phyloP scores from a whole-genome alignment of 768 basidiomycete species.

The Hemileccinum rubropunctum region DNA sequence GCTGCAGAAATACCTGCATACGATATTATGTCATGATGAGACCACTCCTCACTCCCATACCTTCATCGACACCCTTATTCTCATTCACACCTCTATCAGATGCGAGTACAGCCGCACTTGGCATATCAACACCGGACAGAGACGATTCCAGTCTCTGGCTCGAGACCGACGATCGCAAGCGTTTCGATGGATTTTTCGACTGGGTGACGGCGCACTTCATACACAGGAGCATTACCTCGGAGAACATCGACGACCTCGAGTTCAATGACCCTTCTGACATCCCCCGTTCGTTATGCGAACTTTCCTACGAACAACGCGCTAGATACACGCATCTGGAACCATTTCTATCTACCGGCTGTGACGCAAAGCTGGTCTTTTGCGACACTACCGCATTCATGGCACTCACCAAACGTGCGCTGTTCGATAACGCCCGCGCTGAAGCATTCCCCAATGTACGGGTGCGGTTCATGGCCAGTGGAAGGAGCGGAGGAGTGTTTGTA shows the following conservation, averaged over 20 bases:
- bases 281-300: conserved; percentile 10
- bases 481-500: conserved; percentile 5
- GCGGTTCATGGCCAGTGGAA: conserved; percentile 18
- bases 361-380: conserved; percentile 14
- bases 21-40: conserved; percentile 18
- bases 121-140: conserved; percentile 1
- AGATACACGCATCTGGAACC: conserved; percentile 8
- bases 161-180: conserved; percentile 5
- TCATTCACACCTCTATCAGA: background rate
- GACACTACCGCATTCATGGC: conserved; percentile 2
- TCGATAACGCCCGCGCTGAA: conserved; percentile 11
- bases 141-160: background rate
- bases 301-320: conserved; percentile 12
- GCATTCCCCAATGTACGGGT: conserved; percentile 14
- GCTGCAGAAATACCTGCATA: conserved; percentile 19
- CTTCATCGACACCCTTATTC: background rate
- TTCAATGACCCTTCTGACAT: conserved; percentile 4
- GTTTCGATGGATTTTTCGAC: conserved; percentile 16
- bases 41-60: background rate
- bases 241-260: conserved; percentile 16
- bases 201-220: conserved; percentile 14
- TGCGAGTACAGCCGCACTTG: background rate
- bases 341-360: conserved; percentile 6
- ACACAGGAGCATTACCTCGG: conserved; percentile 18
- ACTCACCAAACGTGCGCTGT: conserved; percentile 15